Evolutionary conservation across 2,329 filamentous ascomycete species (phyloP).

Genomic region (Colletotrichum orbiculare): DNA sequence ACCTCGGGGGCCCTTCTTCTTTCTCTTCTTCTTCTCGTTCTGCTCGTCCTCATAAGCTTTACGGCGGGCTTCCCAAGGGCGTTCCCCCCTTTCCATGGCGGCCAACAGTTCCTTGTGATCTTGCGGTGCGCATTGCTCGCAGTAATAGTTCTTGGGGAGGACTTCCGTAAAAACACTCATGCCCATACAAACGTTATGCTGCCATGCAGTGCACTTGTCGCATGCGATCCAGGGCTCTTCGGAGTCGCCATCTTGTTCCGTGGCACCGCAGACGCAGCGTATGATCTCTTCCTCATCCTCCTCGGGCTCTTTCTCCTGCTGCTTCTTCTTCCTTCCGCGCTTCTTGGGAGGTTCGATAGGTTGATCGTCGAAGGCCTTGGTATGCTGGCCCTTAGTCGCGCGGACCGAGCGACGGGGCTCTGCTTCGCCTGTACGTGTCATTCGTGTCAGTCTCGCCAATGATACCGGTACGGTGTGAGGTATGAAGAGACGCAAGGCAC

Average conservation of each 20-base stretch:
- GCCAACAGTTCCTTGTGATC: conserved; percentile 85
- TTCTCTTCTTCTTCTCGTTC: conserved; percentile 65
- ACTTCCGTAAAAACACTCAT: conserved; percentile 82
- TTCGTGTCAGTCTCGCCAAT: conserved; percentile 13
- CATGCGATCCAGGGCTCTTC: conserved; percentile 96
- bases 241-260: conserved; percentile 85
- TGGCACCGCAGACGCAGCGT: conserved; percentile 91
- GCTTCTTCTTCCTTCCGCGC: conserved; percentile 69
- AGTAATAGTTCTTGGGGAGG: conserved; percentile 87
- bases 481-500: neutral
- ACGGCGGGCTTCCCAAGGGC: conserved; percentile 82
- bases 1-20: conserved; percentile 67
- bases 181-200: conserved; percentile 96
- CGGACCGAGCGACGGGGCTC: conserved; percentile 95
- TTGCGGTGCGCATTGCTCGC: conserved; percentile 87
- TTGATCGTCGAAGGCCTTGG: conserved; percentile 84
- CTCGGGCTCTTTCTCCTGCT: conserved; percentile 68
- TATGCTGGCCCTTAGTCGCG: conserved; percentile 96
- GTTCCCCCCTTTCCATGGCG: conserved; percentile 82
- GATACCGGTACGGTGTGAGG: neutral
- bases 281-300: conserved; percentile 83
- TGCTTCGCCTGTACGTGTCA: conserved; percentile 54
- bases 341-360: conserved; percentile 64
- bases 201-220: conserved; percentile 92
- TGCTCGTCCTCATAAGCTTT: conserved; percentile 72